Evolutionary conservation across 352 stramenopile species (phyloP).

Genomic region (Salisapilia sapeloensis): DNA sequence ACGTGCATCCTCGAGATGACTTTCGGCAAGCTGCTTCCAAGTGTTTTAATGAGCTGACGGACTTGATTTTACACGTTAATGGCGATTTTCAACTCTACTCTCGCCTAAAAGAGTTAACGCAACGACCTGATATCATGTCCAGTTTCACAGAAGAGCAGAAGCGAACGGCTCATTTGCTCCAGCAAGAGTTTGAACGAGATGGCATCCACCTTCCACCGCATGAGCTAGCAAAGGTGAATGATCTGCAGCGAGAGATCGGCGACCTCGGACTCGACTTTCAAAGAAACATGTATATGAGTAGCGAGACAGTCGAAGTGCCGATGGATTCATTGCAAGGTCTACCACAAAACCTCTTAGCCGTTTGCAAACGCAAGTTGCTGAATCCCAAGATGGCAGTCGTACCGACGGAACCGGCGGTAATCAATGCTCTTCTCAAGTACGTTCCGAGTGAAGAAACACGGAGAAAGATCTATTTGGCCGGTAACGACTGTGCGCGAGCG

Average conservation of each 20-base stretch:
- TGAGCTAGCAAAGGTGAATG: slow-evolving; percentile 64
- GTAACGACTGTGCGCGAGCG: slow-evolving; percentile 66
- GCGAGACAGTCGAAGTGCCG: slow-evolving; percentile 33
- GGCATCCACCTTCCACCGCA: slow-evolving; percentile 84
- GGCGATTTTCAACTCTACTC: slow-evolving; percentile 83
- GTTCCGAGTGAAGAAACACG: slow-evolving; percentile 53
- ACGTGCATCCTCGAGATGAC: slow-evolving; percentile 80
- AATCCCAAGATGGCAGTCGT: slow-evolving; percentile 43
- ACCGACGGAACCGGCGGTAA: slow-evolving; percentile 73
- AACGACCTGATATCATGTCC: slow-evolving; percentile 27
- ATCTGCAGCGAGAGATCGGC: slow-evolving; percentile 80
- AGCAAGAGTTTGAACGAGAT: slow-evolving; percentile 90
- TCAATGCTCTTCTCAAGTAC: slow-evolving; percentile 88
- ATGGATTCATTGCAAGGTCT: slow-evolving; percentile 12
- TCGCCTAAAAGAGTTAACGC: slow-evolving; percentile 51
- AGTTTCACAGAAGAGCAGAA: slow-evolving; percentile 78
- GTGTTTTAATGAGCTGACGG: slow-evolving; percentile 83
- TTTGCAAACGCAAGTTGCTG: slow-evolving; percentile 50
- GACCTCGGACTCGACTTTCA: slow-evolving; percentile 80
- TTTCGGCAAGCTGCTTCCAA: slow-evolving; percentile 37
- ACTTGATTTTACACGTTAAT: slow-evolving; percentile 93
- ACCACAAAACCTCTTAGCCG: slow-evolving; percentile 32
- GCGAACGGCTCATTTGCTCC: slow-evolving; percentile 78
- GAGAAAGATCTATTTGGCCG: slow-evolving; percentile 82
- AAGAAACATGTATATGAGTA: slow-evolving; percentile 53